Percentiles rank a stretch among this genome's conserved stretches.
Conservation (phyloP, 371 early-diverging fungal species). For the Mucor lusitanicus region DNA sequence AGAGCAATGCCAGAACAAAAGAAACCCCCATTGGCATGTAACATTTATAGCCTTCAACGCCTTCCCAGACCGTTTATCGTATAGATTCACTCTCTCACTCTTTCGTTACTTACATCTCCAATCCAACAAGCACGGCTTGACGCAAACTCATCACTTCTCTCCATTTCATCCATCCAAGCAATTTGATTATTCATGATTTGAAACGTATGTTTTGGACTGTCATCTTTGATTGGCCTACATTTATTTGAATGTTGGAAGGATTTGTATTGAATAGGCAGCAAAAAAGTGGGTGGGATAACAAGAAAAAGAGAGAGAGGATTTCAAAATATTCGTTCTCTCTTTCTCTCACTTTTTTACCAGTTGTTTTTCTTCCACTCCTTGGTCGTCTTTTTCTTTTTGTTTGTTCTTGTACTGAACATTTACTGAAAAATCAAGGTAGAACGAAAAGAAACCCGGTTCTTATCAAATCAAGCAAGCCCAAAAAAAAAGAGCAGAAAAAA, state of each 20-base stretch:
- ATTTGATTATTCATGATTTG: neutral
- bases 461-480: neutral
- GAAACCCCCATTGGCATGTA: too few relatives aligned
- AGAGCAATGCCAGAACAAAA: too few relatives aligned
- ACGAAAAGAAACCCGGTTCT: neutral
- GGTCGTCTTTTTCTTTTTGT: neutral
- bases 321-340: neutral
- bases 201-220: constrained; percentile 1
- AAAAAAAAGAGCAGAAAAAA: neutral
- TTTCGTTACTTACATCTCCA: too few relatives aligned
- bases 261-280: neutral
- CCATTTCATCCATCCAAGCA: neutral
- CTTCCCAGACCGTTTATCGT: too few relatives aligned
- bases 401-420: neutral
- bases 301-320: too few relatives aligned
- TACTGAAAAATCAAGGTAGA: neutral
- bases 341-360: neutral
- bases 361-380: neutral
- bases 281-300: neutral
- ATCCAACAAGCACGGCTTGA: too few relatives aligned
- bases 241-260: neutral
- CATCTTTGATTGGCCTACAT: neutral
- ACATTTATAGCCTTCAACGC: too few relatives aligned
- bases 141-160: neutral
- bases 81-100: too few relatives aligned